A percentile compares a stretch with the other conserved stretches of the same genome.
Conservation (phyloP, 139 green algal species). For the Volvox reticuliferus region DNA sequence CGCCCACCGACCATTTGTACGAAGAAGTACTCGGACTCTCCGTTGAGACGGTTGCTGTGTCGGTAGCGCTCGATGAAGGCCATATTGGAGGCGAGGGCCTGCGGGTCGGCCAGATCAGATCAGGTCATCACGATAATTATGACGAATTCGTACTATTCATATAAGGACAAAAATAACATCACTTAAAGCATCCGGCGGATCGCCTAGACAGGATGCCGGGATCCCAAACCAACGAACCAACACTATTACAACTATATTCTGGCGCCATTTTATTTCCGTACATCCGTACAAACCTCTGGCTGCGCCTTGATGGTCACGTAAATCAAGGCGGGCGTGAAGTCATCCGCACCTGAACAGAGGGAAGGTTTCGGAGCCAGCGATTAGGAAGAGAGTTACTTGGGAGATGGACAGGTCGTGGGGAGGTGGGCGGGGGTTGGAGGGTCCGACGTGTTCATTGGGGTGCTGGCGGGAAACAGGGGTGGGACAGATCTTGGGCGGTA, state of each 20-base stretch:
- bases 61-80: slow-evolving; percentile 67
- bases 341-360: slow-evolving; percentile 83
- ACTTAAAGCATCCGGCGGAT: too few species aligned
- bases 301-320: slow-evolving; percentile 86
- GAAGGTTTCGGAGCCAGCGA: too few species aligned
- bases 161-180: too few species aligned
- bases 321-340: slow-evolving; percentile 96
- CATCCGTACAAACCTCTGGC: slow-evolving; percentile 56
- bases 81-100: slow-evolving; percentile 73
- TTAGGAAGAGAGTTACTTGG: too few species aligned
- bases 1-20: slow-evolving; percentile 50
- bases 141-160: too few species aligned
- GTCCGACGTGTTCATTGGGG: not conserved
- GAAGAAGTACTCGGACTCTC: slow-evolving; percentile 81
- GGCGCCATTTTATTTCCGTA: not conserved
- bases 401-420: not conserved
- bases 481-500: too few species aligned
- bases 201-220: too few species aligned
- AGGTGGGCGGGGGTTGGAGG: not conserved
- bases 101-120: not conserved
- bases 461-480: not conserved
- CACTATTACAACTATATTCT: too few species aligned
- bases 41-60: slow-evolving; percentile 34
- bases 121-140: too few species aligned
- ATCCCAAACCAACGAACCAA: too few species aligned